Percentiles rank a stretch among this genome's conserved stretches.
Evolutionary conservation across 495 filamentous ascomycete genomes (phyloP).

Genomic region (Tuber umbilicatum): DNA sequence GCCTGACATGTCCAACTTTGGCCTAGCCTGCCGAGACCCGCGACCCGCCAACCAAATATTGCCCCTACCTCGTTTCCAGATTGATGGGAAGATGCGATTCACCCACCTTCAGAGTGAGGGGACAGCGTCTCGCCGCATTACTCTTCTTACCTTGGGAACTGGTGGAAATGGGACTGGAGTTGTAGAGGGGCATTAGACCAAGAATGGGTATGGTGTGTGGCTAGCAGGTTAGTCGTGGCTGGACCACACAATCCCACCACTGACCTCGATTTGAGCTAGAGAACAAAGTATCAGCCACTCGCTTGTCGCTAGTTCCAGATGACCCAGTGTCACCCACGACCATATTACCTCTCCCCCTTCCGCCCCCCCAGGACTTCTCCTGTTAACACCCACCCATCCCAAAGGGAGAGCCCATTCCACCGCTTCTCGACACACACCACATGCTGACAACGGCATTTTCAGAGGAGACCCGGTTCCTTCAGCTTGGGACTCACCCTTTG

Average conservation of each 20-base stretch:
- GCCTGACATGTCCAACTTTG: neutral
- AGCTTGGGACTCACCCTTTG: slow-evolving; percentile 28
- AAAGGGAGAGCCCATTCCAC: neutral
- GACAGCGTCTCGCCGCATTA: neutral
- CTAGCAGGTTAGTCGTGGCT: neutral
- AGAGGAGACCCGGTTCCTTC: slow-evolving; percentile 11
- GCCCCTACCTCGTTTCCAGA: neutral
- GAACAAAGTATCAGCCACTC: neutral
- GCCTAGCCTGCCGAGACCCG: neutral
- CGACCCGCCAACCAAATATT: slow-evolving; percentile 1
- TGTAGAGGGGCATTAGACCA: neutral
- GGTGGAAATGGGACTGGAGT: neutral
- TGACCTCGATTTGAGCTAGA: neutral
- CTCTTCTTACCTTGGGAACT: neutral
- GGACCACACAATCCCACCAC: neutral
- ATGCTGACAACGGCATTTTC: neutral
- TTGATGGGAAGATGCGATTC: neutral
- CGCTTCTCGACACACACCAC: neutral
- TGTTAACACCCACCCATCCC: neutral
- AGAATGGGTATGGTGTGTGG: neutral
- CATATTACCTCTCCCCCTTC: neutral
- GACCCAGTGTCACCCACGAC: neutral
- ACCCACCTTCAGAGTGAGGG: neutral
- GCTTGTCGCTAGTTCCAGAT: too few relatives aligned
- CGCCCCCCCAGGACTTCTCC: neutral